Percentiles rank a stretch among this genome's conserved stretches.
These are phyloP conservation scores for Trichoderma sp. DNA, from an alignment of 2,329 filamentous ascomycete species.

Conservation along the genomic window DNA sequence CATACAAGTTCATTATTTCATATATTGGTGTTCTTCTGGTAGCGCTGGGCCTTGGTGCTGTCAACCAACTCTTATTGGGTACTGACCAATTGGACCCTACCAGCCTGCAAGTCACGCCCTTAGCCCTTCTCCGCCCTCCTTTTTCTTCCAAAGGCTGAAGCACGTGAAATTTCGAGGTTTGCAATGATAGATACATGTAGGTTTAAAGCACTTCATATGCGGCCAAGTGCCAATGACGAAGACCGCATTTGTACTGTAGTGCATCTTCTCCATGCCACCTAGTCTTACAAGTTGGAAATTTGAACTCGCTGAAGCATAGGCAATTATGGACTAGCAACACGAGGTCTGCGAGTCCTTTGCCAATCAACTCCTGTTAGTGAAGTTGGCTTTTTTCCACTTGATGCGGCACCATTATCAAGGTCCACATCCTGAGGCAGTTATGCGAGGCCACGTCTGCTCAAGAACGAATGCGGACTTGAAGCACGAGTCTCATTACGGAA, in stretches of 20 bases:
- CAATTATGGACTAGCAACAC: background rate
- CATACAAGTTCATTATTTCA: background rate
- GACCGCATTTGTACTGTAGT: too few relatives aligned
- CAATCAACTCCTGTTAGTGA: background rate
- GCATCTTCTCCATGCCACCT: background rate
- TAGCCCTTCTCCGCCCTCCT: conserved; percentile 10
- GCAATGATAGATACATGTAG: background rate
- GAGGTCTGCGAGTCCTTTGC: background rate
- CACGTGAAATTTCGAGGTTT: background rate
- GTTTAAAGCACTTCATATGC: background rate
- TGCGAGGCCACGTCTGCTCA: background rate
- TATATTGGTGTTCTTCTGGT: background rate
- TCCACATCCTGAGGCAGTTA: conserved; percentile 18
- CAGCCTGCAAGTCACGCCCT: conserved; percentile 2
- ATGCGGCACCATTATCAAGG: conserved; percentile 8
- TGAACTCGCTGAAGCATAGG: background rate
- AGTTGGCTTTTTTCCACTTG: background rate
- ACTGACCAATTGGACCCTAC: background rate
- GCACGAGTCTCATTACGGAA: conserved; percentile 4
- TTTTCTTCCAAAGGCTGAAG: background rate
- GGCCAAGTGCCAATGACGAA: background rate
- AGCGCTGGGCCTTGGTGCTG: background rate
- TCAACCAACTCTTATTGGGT: conserved; percentile 5
- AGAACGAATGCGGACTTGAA: conserved; percentile 24
- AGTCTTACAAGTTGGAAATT: background rate